phyloP scores from a whole-genome alignment of 768 basidiomycete genomes.

The Thelephora ganbajun region DNA sequence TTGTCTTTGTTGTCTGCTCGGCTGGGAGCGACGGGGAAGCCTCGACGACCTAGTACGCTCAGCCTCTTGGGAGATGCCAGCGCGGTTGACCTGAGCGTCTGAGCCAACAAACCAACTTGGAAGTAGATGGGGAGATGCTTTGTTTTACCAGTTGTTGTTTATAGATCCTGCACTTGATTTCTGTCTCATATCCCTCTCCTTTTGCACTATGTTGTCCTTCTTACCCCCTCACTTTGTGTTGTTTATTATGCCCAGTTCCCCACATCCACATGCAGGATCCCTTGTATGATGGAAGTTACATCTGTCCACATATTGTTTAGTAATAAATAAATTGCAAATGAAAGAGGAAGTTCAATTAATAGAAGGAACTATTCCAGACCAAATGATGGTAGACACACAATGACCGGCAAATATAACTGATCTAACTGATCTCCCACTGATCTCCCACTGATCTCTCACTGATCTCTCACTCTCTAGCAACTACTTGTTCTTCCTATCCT shows the following conservation, averaged over 20 bases:
- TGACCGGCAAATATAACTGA: no score
- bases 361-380: no score
- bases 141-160: not conserved
- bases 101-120: constrained; percentile 39
- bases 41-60: constrained; percentile 4
- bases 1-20: constrained; percentile 32
- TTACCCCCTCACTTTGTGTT: not conserved
- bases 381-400: no score
- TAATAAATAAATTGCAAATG: no score
- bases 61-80: constrained; percentile 25
- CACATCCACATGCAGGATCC: no score
- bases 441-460: no score
- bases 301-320: no score
- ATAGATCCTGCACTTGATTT: not conserved
- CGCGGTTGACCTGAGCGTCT: constrained; percentile 32
- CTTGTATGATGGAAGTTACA: no score
- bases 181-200: not conserved
- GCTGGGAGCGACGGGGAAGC: constrained; percentile 8
- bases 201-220: constrained; percentile 1
- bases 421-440: no score
- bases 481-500: no score
- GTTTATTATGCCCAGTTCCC: constrained; percentile 1
- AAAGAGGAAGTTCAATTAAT: no score
- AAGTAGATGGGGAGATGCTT: constrained; percentile 21
- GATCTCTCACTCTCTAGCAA: no score